phyloP scores from a whole-genome alignment of 2,329 filamentous ascomycete genomes.

The Tolypocladium ovalisporum region DNA sequence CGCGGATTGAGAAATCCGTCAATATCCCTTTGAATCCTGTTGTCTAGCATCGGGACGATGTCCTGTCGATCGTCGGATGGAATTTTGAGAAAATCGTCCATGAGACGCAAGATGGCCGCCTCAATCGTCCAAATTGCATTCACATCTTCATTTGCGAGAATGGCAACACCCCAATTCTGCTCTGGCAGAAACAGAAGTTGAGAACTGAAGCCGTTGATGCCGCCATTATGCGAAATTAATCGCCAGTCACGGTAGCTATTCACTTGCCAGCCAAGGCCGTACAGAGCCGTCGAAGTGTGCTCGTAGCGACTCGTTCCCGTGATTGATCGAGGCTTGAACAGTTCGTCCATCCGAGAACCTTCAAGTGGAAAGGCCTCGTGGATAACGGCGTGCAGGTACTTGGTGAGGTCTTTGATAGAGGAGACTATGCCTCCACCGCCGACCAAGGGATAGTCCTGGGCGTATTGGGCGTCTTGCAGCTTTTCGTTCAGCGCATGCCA shows the following conservation, averaged over 20 bases:
- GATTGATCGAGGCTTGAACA: neutral
- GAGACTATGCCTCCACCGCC: neutral
- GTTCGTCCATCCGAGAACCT: neutral
- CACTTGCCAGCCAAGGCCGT: neutral
- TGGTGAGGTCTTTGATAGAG: neutral
- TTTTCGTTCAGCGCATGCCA: neutral
- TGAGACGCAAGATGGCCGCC: neutral
- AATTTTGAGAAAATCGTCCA: neutral
- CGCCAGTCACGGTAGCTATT: neutral
- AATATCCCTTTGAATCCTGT: neutral
- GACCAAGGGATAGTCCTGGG: neutral
- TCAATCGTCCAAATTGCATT: neutral
- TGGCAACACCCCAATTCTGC: neutral
- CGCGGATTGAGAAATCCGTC: neutral
- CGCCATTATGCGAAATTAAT: neutral
- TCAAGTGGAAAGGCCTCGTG: neutral
- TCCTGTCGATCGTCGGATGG: neutral
- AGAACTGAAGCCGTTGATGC: neutral
- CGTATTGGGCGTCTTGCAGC: neutral
- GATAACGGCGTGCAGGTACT: neutral
- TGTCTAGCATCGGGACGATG: neutral
- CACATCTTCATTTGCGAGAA: neutral
- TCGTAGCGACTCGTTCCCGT: neutral
- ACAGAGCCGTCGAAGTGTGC: neutral
- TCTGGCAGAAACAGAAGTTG: neutral